phyloP scores from a whole-genome alignment of 345 rosid species.

The Camelina hispida region DNA sequence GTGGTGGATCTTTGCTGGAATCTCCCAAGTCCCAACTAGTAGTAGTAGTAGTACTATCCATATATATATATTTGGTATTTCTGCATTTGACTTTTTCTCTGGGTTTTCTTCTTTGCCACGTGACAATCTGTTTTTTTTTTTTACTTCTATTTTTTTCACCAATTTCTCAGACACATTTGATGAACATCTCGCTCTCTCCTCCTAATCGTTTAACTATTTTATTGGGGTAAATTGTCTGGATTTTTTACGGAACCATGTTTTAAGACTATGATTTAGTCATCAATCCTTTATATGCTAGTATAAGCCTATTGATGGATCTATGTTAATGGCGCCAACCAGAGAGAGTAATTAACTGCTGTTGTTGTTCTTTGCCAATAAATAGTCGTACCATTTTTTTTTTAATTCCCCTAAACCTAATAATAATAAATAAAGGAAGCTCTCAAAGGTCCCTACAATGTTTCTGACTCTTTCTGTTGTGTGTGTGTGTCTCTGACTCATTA shows the following conservation, averaged over 20 bases:
- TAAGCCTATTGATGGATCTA: slow-evolving; percentile 26
- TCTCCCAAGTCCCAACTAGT: not conserved
- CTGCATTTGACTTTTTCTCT: slow-evolving; percentile 31
- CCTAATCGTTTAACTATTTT: slow-evolving; percentile 15
- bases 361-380: not conserved
- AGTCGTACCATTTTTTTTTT: not conserved
- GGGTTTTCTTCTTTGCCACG: slow-evolving; percentile 31
- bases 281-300: not conserved
- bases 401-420: not conserved
- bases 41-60: slow-evolving; percentile 1
- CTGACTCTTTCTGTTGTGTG: not conserved
- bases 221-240: slow-evolving; percentile 18
- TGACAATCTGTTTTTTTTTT: not conserved
- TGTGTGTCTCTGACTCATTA: not conserved
- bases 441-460: not conserved
- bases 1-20: slow-evolving; percentile 20
- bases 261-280: not conserved
- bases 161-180: slow-evolving; percentile 21
- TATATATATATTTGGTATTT: slow-evolving; percentile 6
- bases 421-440: not conserved
- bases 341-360: not conserved
- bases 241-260: not conserved
- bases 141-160: not conserved
- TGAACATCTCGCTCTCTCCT: slow-evolving; percentile 39
- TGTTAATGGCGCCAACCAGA: slow-evolving; percentile 34